Conservation (phyloP, 306 rosid genomes). For the Cucurbita ficifolia region DNA sequence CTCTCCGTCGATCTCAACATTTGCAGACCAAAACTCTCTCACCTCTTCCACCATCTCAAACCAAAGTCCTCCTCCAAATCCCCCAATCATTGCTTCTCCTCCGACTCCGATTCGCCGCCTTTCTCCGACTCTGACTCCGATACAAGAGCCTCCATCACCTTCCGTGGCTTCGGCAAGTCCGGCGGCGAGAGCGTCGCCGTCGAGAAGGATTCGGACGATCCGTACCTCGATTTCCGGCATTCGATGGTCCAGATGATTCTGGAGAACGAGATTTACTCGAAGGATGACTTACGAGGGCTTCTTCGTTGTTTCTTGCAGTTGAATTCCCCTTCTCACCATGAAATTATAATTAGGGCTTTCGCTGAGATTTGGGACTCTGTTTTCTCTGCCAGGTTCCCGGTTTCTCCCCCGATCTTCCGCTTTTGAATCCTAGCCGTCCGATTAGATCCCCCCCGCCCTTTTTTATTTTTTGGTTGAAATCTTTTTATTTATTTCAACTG, state of each 20-base stretch:
- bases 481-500: neutral
- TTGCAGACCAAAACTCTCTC: conserved; percentile 46
- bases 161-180: conserved; percentile 41
- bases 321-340: conserved; percentile 61
- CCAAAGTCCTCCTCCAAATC: conserved; percentile 19
- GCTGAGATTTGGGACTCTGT: conserved; percentile 90
- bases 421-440: neutral
- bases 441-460: neutral
- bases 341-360: conserved; percentile 61
- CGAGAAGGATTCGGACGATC: conserved; percentile 88
- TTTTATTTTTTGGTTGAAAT: neutral
- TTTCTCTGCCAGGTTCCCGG: conserved; percentile 23
- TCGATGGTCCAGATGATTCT: conserved; percentile 91
- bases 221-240: conserved; percentile 66
- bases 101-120: conserved; percentile 13
- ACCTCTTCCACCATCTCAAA: conserved; percentile 34
- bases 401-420: neutral
- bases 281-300: conserved; percentile 59
- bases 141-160: conserved; percentile 8
- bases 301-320: conserved; percentile 74
- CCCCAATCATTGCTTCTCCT: conserved; percentile 15
- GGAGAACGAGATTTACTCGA: conserved; percentile 78
- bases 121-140: conserved; percentile 8
- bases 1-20: conserved; percentile 41
- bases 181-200: conserved; percentile 80